Base-by-base conservation (phyloP, 106 monocot species). In the Cymbidium sinense region DNA sequence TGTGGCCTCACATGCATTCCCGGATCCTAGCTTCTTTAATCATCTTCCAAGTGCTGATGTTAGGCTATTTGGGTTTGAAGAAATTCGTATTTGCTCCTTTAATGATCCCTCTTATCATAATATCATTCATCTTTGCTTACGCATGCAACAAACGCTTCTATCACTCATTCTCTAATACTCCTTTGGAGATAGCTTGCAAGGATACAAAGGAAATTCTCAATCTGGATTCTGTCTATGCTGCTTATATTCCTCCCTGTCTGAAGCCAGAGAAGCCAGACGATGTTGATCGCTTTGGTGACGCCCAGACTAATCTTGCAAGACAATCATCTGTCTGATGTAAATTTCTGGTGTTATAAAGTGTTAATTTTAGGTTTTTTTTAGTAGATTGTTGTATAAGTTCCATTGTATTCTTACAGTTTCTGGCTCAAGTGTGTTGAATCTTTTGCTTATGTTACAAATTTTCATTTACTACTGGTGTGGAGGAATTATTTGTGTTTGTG, bases 1-100 rank as follows among this genome's bases (percentile, higher is more conserved):
- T 99, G 95, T 99, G 99, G 99, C 99, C 99, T 5, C 99, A 99
- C 89, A 95, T 99, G 85, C 90, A 92, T 77, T 79, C 86, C 18
- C 76, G 99, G 39, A 89, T 99, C 21, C 18, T 99, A 1, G 91
- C 93, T 31, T 84, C 95, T 50, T 72, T 95, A 50, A 75, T 99
- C 54, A 82, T 99, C 70, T 99, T 91, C 79, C 99, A 99, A 76
- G 51, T 89, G 70, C 89, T 95, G 29, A 99, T 99, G 99, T 65
- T 95, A 1, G 92, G 99, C 71, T 92, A 86, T 86, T 87, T 95
- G 39, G 75, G 52, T 8, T 74, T 99, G 65, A 95, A 93, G 86
- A 50, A 87, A 62, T 99, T 99, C 67, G 4, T 15, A n/a, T 95
- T 83, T 41, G 86, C 86, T 34, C 85, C 90, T 9, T 2, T 95